Percentiles rank a stretch among this genome's conserved stretches.
These are phyloP conservation scores for Cercospora janseana DNA, from an alignment of 2,329 filamentous ascomycete species.

Conservation along the genomic window DNA sequence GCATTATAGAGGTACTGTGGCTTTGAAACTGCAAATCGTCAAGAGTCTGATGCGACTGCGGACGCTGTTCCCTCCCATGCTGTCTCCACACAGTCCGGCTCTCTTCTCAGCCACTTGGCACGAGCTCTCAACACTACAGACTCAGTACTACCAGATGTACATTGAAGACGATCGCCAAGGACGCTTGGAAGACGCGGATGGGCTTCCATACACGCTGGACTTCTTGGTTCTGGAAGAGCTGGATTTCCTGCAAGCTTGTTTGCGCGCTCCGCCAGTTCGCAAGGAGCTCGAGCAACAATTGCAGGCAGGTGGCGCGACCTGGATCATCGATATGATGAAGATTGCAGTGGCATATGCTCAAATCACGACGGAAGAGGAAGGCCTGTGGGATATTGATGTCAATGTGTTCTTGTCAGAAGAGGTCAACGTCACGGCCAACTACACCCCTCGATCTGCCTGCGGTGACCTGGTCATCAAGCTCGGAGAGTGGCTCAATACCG, in stretches of 20 bases:
- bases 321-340: conserved; percentile 85
- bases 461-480: conserved; percentile 91
- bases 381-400: conserved; percentile 93
- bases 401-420: conserved; percentile 95
- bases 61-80: conserved; percentile 73
- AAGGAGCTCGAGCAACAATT: conserved; percentile 84
- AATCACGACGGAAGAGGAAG: conserved; percentile 89
- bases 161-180: conserved; percentile 83
- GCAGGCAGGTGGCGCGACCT: conserved; percentile 63
- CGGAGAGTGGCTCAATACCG: conserved; percentile 79
- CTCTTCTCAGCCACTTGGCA: conserved; percentile 89
- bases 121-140: conserved; percentile 72
- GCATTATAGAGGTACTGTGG: conserved; percentile 75
- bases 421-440: conserved; percentile 90
- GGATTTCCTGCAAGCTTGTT: conserved; percentile 88
- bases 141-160: conserved; percentile 76
- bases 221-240: conserved; percentile 91
- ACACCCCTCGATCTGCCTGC: conserved; percentile 88
- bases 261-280: conserved; percentile 83
- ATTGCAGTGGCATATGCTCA: conserved; percentile 81
- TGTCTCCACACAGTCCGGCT: conserved; percentile 76
- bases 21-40: conserved; percentile 89
- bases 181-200: conserved; percentile 83
- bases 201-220: conserved; percentile 90
- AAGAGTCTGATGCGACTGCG: conserved; percentile 87